Conservation (phyloP, 805 yeast species). For the Pichia ethanolica region DNA sequence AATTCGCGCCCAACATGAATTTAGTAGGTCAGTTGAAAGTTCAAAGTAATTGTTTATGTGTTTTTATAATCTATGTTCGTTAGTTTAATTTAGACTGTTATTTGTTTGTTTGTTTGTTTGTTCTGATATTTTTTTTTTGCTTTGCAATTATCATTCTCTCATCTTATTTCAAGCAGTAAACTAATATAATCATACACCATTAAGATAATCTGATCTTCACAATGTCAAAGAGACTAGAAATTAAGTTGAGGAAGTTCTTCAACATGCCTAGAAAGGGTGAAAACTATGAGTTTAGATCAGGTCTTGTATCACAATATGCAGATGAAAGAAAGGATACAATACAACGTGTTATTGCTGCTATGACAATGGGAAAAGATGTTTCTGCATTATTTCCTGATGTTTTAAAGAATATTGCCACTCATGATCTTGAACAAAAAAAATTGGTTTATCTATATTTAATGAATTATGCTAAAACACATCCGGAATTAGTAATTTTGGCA, state of each 20-base stretch:
- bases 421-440: conserved; percentile 93
- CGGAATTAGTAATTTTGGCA: conserved; percentile 91
- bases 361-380: conserved; percentile 97
- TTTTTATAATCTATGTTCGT: too few relatives aligned
- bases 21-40: too few relatives aligned
- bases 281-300: conserved; percentile 83
- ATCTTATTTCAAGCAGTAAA: neutral
- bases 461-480: conserved; percentile 96
- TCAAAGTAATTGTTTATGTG: too few relatives aligned
- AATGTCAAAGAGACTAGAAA: conserved; percentile 33
- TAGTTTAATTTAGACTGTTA: too few relatives aligned
- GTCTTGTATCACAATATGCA: conserved; percentile 91
- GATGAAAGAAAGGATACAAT: conserved; percentile 94
- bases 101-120: too few relatives aligned
- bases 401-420: conserved; percentile 91
- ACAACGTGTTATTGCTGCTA: conserved; percentile 92
- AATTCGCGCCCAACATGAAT: too few relatives aligned
- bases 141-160: too few relatives aligned
- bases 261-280: conserved; percentile 61
- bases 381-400: conserved; percentile 93
- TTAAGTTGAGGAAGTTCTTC: conserved; percentile 47
- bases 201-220: neutral
- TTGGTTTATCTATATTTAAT: conserved; percentile 88
- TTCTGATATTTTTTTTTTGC: too few relatives aligned
- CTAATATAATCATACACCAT: neutral